Conservation (phyloP, 2,329 filamentous ascomycete species). For the Simplicillium sp. region DNA sequence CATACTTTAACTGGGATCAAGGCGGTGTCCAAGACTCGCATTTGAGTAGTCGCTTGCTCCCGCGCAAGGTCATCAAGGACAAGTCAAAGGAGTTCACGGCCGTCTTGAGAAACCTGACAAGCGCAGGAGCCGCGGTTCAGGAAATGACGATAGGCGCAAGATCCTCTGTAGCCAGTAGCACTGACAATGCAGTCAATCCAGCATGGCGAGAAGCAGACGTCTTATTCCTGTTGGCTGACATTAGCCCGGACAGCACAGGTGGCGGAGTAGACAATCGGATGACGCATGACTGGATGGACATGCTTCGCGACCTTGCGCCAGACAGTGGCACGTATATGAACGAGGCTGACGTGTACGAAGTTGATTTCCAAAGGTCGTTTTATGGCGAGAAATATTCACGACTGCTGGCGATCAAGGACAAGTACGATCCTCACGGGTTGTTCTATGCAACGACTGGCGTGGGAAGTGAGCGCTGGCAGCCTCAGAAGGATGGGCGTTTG, state of each 20-base stretch:
- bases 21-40: background rate
- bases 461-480: constrained; percentile 40
- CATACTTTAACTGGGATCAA: background rate
- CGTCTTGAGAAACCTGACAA: background rate
- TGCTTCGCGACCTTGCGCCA: constrained; percentile 16
- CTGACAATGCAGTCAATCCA: constrained; percentile 27
- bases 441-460: constrained; percentile 40
- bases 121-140: background rate
- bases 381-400: constrained; percentile 35
- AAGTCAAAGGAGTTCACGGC: constrained; percentile 9
- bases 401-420: constrained; percentile 34
- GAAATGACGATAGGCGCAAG: background rate
- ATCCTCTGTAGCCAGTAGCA: background rate
- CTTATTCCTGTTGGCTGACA: constrained; percentile 10
- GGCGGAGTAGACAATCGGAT: constrained; percentile 10
- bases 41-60: background rate
- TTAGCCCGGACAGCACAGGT: constrained; percentile 1
- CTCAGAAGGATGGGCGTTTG: constrained; percentile 15
- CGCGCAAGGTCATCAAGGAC: background rate
- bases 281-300: constrained; percentile 12
- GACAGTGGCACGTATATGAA: constrained; percentile 37
- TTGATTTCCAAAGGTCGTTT: constrained; percentile 33
- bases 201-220: constrained; percentile 30
- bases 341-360: constrained; percentile 40
- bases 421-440: constrained; percentile 33